Base-by-base conservation (phyloP, 345 rosid genomes). In the Eutrema japonicum region DNA sequence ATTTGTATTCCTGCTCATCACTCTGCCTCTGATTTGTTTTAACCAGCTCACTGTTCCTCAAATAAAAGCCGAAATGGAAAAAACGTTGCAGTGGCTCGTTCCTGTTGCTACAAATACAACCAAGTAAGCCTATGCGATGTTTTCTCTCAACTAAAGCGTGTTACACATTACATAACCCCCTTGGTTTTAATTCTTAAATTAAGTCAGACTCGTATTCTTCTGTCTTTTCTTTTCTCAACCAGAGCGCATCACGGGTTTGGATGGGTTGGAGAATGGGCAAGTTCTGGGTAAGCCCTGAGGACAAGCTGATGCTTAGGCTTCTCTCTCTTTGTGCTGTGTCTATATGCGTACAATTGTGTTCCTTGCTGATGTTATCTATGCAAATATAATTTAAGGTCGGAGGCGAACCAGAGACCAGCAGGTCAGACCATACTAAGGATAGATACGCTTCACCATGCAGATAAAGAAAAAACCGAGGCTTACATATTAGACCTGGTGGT, bases 251-350 rank as follows among this genome's bases (percentile, higher is more conserved):
- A 95, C 50, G 99, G 99, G 68, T 92, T 95, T 73, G 99, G 99
- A 48, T 95, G 99, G 99, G 99, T 95, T 60, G 99, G 99, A 77
- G 97, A 95, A 84, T 92, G 98, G 99, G 99, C 99, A 14, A 92
- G 91, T 73, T 85, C 97, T 0, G 99, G 99, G 98, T 92, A 77
- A 81, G 88, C 70, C 66, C 36, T 13, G 33, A 57, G 29, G 48
- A 16, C 43, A 50, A 49, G 67, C 30, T 27, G 51, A 35, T 36
- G 45, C 6, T 75, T 77, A 40, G 27, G 73, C 74, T 36, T 11
- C 46, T 73, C 8, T 50, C 57, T 43, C 14, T 26, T 46, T 64
- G 14, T 61, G 36, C n/a, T 63, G 50, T 71, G n/a, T 50, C 14
- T 33, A 55, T 63, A 12, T 70, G 35, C 73, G 14, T 53, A 27